Evolutionary conservation across 2,329 filamentous ascomycete genomes (phyloP), one percentile per base, ranked within the genome.

Genomic region (Penicillium sp.): DNA sequence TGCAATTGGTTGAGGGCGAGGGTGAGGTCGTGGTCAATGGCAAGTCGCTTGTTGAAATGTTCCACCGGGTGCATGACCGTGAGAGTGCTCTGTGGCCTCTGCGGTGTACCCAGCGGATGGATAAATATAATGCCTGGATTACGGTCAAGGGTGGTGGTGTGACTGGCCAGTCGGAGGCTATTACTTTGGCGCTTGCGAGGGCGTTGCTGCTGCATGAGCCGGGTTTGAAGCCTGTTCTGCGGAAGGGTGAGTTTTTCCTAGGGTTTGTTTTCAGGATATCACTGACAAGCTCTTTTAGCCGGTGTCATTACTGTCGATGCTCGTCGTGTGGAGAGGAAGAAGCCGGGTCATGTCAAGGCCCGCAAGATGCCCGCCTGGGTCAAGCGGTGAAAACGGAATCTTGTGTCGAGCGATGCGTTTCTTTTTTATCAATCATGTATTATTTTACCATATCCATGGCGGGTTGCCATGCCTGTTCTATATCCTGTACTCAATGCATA

Each of bases 361-460:
- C 87, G 93, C 73, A 98, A 98, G 83, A 94, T 86, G 82, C 91
- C 91, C 50, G 81, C 93, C 62, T 98, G 94, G 93, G 90, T 97
- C 78, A 97, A 96, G 82, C 77, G 81, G 68, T 84, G 31, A 53
- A 46, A 46, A 43, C 13, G 36, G 31, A 26, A 40, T 45, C 45
- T 45, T 42, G 40, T 41, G 26, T 26, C 44, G 31, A 54, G 50
- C 50, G 52, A 54, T 49, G 44, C 35, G 47, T 46, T 53, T 26
- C 24, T 26, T 46, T 48, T 55, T 49, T 63, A 59, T 59, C 56
- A 49, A 57, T 50, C 50, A 52, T 62, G 53, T 57, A 58, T 58
- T 59, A 57, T 61, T 58, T 34, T 47, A 51, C 55, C 49, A 37
- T 59, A 37, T 59, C 47, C 49, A 48, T 53, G 55, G 52, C 47